These are phyloP conservation scores for Pichia phayaonensis DNA, from an alignment of 805 yeast species.

Conservation along the genomic window DNA sequence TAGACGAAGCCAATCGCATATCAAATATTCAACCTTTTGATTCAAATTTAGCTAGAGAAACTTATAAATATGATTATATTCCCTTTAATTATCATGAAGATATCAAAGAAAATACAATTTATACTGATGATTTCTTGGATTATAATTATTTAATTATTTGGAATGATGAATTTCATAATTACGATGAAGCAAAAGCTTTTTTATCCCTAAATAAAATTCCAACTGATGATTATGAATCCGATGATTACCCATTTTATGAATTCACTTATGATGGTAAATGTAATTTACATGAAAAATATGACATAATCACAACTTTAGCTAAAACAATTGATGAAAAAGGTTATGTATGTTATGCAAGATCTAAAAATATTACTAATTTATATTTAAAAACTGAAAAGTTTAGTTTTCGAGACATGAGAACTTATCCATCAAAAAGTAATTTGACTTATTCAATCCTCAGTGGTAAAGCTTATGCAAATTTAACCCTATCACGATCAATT, in stretches of 20 bases:
- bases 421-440: constrained; percentile 28
- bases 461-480: constrained; percentile 43
- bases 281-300: neutral
- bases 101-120: neutral
- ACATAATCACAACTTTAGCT: constrained; percentile 25
- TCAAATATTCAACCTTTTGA: neutral
- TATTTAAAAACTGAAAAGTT: neutral
- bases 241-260: constrained; percentile 7
- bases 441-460: constrained; percentile 49
- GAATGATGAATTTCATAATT: constrained; percentile 72
- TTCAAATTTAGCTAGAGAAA: neutral
- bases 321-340: constrained; percentile 44
- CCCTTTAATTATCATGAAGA: neutral
- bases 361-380: constrained; percentile 18
- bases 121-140: constrained; percentile 3
- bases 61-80: neutral
- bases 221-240: neutral
- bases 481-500: constrained; percentile 36
- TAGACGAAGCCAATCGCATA: neutral
- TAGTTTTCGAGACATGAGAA: neutral
- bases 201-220: constrained; percentile 9
- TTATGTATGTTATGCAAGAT: constrained; percentile 35
- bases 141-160: constrained; percentile 52
- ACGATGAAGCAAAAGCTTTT: constrained; percentile 25
- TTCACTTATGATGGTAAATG: constrained; percentile 1